Evolutionary conservation across 345 rosid genomes (phyloP).

Genomic region (Syzygium jambos): DNA sequence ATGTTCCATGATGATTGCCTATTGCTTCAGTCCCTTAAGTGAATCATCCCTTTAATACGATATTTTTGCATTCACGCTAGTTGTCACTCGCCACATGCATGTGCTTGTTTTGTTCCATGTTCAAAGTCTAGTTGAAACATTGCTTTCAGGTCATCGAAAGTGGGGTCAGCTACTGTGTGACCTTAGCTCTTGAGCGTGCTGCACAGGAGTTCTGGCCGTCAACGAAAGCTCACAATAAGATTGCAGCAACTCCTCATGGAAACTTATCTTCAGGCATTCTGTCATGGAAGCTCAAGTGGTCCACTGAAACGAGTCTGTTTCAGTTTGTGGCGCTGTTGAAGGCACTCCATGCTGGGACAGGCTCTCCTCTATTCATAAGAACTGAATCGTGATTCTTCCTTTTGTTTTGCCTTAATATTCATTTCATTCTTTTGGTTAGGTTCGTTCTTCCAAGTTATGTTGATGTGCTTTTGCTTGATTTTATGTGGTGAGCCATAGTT

Average conservation of each 20-base stretch:
- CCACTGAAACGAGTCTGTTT: conserved; percentile 31
- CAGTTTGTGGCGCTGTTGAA: conserved; percentile 63
- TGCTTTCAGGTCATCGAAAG: conserved; percentile 44
- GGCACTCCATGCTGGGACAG: conserved; percentile 50
- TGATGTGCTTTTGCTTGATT: neutral
- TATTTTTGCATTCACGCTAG: neutral
- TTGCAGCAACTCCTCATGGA: neutral
- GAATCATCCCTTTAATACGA: neutral
- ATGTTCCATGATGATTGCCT: neutral
- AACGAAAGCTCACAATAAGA: conserved; percentile 8
- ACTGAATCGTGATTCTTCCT: conserved; percentile 14
- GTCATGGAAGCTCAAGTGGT: conserved; percentile 70
- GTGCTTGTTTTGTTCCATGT: neutral
- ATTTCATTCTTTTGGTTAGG: conserved; percentile 27
- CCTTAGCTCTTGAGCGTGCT: conserved; percentile 26
- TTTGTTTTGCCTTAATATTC: conserved; percentile 14
- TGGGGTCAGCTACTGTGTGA: conserved; percentile 26
- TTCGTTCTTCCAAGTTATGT: neutral
- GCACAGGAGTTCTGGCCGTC: conserved; percentile 18
- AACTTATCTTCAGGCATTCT: conserved; percentile 8
- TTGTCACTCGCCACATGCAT: neutral
- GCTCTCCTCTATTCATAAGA: conserved; percentile 41
- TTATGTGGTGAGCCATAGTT: neutral
- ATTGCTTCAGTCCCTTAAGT: neutral
- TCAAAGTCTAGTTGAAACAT: neutral